Base-by-base conservation (phyloP, 306 rosid genomes). In the Lagenaria siceraria region DNA sequence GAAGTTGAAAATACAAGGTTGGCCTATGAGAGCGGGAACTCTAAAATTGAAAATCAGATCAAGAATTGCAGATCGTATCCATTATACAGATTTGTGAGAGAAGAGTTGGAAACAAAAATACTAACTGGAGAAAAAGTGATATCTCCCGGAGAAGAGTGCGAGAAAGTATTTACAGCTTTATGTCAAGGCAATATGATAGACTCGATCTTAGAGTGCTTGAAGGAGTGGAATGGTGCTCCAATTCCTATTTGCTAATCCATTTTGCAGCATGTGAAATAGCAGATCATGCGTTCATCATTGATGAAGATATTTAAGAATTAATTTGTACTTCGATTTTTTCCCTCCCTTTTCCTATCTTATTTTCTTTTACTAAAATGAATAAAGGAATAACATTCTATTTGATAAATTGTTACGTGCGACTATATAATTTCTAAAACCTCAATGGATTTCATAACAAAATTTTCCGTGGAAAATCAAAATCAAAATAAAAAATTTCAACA, bases 81-180 rank as follows among this genome's bases (percentile, higher is more conserved):
- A 0, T 74, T 93, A 84, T 93, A 91, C 85, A 90, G 80, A 80
- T 91, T 93, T 82, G 91, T 91, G 80, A 84, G 98, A 62, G 91
- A 87, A 64, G 89, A 86, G 59, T 78, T 93, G 78, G 90, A 91
- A 0, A 80, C 91, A 1, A 76, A 54, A 18, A 72, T 90, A 51
- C 83, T 93, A 8, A 90, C 90, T 0, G 98, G 98, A 0, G 97
- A 93, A 69, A 88, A 81, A 71, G 83, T 80, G 0, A 84, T 48
- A 14, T 93, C 98, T 25, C 91, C 98, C 0, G 98, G 98, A 1
- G 97, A 93, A 75, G 98, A 88, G 56, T 93, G 83, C 60, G 98
- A 93, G 65, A 87, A 82, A 80, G 77, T 93, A 19, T 93, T 91
- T 81, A 77, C 83, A 8, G 98, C 97, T 1, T 62, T 93, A 73